A percentile compares a stretch with the other conserved stretches of the same genome.
These are phyloP conservation scores for Xylaria venustula DNA, from an alignment of 495 filamentous ascomycete species.

Conservation along the genomic window DNA sequence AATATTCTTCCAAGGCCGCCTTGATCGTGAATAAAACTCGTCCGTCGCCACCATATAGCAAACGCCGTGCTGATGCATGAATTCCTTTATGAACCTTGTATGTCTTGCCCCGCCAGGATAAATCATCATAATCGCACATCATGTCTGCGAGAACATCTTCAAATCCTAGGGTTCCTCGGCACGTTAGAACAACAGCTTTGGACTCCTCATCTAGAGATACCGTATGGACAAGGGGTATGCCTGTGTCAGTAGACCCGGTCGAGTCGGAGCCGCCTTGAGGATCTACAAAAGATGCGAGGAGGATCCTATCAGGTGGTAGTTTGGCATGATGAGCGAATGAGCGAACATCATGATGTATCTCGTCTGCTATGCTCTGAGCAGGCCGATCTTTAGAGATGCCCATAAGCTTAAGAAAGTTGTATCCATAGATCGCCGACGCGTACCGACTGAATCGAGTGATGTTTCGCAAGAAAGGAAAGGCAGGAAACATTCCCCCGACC, in stretches of 20 bases:
- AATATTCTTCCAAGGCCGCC: slow-evolving; percentile 67
- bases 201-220: slow-evolving; percentile 76
- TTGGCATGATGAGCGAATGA: slow-evolving; percentile 72
- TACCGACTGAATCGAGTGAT: slow-evolving; percentile 75
- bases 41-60: slow-evolving; percentile 64
- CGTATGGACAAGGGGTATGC: slow-evolving; percentile 76
- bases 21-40: slow-evolving; percentile 66
- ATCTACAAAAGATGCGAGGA: slow-evolving; percentile 75
- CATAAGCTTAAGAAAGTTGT: slow-evolving; percentile 67
- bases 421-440: slow-evolving; percentile 73
- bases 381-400: slow-evolving; percentile 58
- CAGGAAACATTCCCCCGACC: slow-evolving; percentile 65
- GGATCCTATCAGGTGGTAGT: slow-evolving; percentile 64
- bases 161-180: slow-evolving; percentile 75
- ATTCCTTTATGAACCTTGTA: slow-evolving; percentile 86
- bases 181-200: slow-evolving; percentile 72
- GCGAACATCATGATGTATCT: slow-evolving; percentile 63
- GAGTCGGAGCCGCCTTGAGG: slow-evolving; percentile 71
- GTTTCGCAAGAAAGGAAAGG: slow-evolving; percentile 65
- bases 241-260: slow-evolving; percentile 68
- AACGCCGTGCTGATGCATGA: slow-evolving; percentile 68
- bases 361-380: slow-evolving; percentile 43
- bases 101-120: slow-evolving; percentile 61
- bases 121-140: slow-evolving; percentile 77
- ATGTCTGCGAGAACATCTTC: slow-evolving; percentile 80